Conservation (phyloP, 1,284 basidiomycete genomes). For the Ustilago esculenta region DNA sequence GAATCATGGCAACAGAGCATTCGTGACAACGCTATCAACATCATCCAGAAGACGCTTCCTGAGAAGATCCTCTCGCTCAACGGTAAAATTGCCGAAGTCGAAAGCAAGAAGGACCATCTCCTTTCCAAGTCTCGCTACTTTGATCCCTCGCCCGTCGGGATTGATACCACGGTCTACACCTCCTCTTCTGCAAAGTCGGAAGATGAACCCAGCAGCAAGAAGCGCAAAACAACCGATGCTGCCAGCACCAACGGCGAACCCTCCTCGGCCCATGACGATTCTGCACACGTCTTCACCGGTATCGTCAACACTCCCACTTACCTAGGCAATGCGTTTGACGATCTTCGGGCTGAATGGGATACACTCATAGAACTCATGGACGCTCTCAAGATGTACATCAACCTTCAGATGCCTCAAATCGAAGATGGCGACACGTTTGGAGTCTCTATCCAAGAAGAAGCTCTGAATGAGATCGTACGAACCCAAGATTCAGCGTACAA, state of each 20-base stretch:
- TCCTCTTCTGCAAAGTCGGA: conserved; percentile 7
- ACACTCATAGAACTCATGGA: conserved; percentile 41
- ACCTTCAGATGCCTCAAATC: conserved; percentile 50
- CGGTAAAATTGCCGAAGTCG: conserved; percentile 25
- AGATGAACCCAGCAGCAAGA: conserved; percentile 21
- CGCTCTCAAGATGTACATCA: conserved; percentile 51
- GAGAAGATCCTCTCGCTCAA: conserved; percentile 47
- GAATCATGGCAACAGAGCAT: conserved; percentile 42
- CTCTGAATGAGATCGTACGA: conserved; percentile 44
- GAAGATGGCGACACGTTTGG: conserved; percentile 54
- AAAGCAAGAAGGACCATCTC: conserved; percentile 23
- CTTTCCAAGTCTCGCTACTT: conserved; percentile 37
- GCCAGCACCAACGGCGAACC: conserved; percentile 10
- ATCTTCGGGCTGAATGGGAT: conserved; percentile 46
- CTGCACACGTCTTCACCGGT: conserved; percentile 37
- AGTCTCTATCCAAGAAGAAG: conserved; percentile 51
- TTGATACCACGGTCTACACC: conserved; percentile 21
- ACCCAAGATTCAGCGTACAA: conserved; percentile 48
- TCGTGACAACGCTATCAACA: conserved; percentile 32
- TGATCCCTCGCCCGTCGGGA: conserved; percentile 14
- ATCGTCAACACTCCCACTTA: conserved; percentile 26
- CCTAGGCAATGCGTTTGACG: conserved; percentile 17
- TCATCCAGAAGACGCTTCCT: conserved; percentile 43
- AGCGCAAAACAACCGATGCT: conserved; percentile 28
- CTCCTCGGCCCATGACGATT: not conserved